These are phyloP conservation scores for Candida dubliniensis DNA, from an alignment of 1,139 yeast genomes.

Conservation along the genomic window DNA sequence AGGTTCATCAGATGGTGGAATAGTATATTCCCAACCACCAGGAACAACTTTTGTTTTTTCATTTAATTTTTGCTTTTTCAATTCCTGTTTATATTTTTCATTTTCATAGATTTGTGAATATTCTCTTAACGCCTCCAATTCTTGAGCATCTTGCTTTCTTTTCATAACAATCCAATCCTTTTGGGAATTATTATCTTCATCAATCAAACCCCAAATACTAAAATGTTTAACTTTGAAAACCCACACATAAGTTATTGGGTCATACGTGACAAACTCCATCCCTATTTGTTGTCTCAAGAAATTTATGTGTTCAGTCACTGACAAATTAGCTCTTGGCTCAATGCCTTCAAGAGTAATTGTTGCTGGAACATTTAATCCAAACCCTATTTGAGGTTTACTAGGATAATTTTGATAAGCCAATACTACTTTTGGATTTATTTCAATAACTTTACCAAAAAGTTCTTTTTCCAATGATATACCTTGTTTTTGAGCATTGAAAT, in stretches of 20 bases:
- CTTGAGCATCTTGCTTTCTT: constrained; percentile 31
- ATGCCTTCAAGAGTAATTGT: constrained; percentile 72
- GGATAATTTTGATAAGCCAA: constrained; percentile 64
- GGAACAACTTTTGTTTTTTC: constrained; percentile 35
- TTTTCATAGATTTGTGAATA: constrained; percentile 32
- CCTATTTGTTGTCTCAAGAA: constrained; percentile 53
- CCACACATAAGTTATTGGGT: constrained; percentile 75
- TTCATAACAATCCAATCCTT: constrained; percentile 27
- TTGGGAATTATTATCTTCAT: constrained; percentile 65
- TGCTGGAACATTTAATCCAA: constrained; percentile 82
- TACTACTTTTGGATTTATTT: constrained; percentile 56
- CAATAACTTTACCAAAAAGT: constrained; percentile 59
- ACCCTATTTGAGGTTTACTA: constrained; percentile 64
- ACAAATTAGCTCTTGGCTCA: constrained; percentile 41
- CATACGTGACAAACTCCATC: constrained; percentile 78
- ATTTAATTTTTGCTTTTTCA: constrained; percentile 36
- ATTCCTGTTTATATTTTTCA: constrained; percentile 29
- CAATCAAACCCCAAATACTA: constrained; percentile 88
- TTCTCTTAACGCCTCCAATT: constrained; percentile 24
- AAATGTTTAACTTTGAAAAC: constrained; percentile 86
- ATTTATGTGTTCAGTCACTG: constrained; percentile 41
- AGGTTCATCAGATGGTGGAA: constrained; percentile 22
- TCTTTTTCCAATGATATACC: constrained; percentile 23
- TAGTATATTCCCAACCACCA: constrained; percentile 33
- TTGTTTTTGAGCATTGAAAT: constrained; percentile 32